phyloP scores from a whole-genome alignment of 192 early-diverging fungal genomes.

The Coemansia sp. region DNA sequence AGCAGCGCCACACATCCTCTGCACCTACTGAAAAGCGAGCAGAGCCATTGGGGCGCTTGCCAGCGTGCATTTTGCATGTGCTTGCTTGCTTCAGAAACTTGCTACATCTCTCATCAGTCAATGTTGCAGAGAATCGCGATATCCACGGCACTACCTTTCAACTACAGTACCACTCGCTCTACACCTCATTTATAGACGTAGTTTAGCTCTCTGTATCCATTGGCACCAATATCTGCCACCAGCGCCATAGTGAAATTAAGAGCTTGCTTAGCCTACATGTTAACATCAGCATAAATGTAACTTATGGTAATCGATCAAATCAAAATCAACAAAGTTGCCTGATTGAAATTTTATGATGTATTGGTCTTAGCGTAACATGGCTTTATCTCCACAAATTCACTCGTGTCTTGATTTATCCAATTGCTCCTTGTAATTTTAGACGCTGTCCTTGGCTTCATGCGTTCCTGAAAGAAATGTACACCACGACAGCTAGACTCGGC shows the following conservation, averaged over 20 bases:
- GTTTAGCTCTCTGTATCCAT: not conserved
- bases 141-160: not conserved
- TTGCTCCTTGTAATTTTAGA: not conserved
- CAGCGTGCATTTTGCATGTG: too few relatives aligned
- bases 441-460: not conserved
- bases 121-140: not conserved
- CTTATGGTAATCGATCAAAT: not conserved
- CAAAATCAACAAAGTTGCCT: not conserved
- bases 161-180: not conserved
- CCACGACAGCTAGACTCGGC: slow-evolving; percentile 1
- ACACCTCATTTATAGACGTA: not conserved
- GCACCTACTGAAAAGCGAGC: too few relatives aligned
- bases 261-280: not conserved
- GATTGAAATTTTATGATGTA: not conserved
- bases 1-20: too few relatives aligned
- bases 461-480: not conserved
- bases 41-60: too few relatives aligned
- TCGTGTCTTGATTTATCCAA: not conserved
- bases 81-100: not conserved
- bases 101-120: not conserved
- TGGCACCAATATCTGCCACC: not conserved
- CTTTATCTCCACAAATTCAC: not conserved
- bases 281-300: not conserved
- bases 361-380: not conserved
- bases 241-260: not conserved